phyloP scores from a whole-genome alignment of 495 filamentous ascomycete genomes.

The Podospora sp. region DNA sequence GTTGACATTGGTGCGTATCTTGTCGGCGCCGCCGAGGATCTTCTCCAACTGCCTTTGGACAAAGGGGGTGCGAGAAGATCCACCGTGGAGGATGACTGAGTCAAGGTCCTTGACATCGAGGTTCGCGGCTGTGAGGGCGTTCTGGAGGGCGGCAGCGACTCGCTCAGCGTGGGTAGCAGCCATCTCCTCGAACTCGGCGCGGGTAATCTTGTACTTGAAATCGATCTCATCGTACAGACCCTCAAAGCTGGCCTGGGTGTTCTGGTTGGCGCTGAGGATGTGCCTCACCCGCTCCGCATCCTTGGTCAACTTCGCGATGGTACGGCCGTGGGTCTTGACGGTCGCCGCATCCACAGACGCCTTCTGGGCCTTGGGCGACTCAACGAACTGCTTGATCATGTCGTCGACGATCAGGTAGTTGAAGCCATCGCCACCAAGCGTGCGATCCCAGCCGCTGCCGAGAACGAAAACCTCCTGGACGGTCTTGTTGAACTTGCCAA shows the following conservation, averaged over 20 bases:
- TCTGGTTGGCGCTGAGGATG: slow-evolving; percentile 88
- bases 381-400: slow-evolving; percentile 78
- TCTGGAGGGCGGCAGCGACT: slow-evolving; percentile 68
- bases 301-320: slow-evolving; percentile 85
- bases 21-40: slow-evolving; percentile 67
- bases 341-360: slow-evolving; percentile 57
- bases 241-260: slow-evolving; percentile 80
- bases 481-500: slow-evolving; percentile 94
- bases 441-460: slow-evolving; percentile 84
- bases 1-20: slow-evolving; percentile 92
- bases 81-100: slow-evolving; percentile 91
- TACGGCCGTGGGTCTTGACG: slow-evolving; percentile 76
- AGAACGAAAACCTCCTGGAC: slow-evolving; percentile 89
- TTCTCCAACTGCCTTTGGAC: slow-evolving; percentile 88
- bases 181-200: slow-evolving; percentile 79
- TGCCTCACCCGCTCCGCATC: slow-evolving; percentile 87
- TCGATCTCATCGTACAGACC: slow-evolving; percentile 87
- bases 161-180: slow-evolving; percentile 67
- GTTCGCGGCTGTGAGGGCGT: slow-evolving; percentile 73
- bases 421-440: slow-evolving; percentile 85
- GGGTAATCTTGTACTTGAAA: slow-evolving; percentile 88
- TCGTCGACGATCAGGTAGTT: slow-evolving; percentile 86
- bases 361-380: slow-evolving; percentile 69
- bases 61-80: slow-evolving; percentile 87
- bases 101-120: slow-evolving; percentile 77